These are phyloP conservation scores for Plenodomus lindquistii DNA, from an alignment of 2,329 filamentous ascomycete species.

Conservation along the genomic window DNA sequence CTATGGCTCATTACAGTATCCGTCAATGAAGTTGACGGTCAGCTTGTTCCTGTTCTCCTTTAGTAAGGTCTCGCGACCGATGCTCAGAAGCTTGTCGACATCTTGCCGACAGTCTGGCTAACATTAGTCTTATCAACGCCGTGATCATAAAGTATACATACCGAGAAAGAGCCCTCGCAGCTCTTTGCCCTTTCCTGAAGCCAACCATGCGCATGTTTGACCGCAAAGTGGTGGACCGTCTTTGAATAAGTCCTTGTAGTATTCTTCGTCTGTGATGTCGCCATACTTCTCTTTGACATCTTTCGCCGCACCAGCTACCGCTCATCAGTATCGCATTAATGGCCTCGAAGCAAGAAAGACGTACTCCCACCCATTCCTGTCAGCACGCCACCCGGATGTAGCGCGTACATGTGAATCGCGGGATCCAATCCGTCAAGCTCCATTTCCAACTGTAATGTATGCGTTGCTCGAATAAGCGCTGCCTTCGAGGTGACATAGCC, in stretches of 20 bases:
- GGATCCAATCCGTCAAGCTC: slow-evolving; percentile 31
- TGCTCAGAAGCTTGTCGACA: slow-evolving; percentile 23
- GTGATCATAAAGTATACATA: neutral
- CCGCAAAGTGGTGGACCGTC: slow-evolving; percentile 32
- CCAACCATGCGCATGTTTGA: slow-evolving; percentile 36
- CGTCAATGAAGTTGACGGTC: slow-evolving; percentile 37
- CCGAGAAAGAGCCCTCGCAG: slow-evolving; percentile 32
- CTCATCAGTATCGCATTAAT: slow-evolving; percentile 3
- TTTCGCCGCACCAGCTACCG: slow-evolving; percentile 18
- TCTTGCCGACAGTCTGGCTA: slow-evolving; percentile 35
- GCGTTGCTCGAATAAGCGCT: slow-evolving; percentile 33
- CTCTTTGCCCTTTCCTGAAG: slow-evolving; percentile 32
- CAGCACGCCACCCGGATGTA: slow-evolving; percentile 38
- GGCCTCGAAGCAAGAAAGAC: slow-evolving; percentile 4
- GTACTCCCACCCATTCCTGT: slow-evolving; percentile 32
- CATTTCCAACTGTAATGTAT: slow-evolving; percentile 38
- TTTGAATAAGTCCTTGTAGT: slow-evolving; percentile 31
- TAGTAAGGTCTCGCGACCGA: slow-evolving; percentile 28
- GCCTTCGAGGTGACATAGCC: slow-evolving; percentile 36
- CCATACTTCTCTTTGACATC: slow-evolving; percentile 36
- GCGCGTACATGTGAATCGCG: slow-evolving; percentile 32
- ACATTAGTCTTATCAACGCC: neutral
- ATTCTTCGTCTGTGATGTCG: slow-evolving; percentile 28
- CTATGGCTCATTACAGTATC: slow-evolving; percentile 36
- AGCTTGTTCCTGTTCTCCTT: slow-evolving; percentile 34